These are phyloP conservation scores for Gossypium turneri DNA, from an alignment of 345 rosid genomes.

Conservation along the genomic window DNA sequence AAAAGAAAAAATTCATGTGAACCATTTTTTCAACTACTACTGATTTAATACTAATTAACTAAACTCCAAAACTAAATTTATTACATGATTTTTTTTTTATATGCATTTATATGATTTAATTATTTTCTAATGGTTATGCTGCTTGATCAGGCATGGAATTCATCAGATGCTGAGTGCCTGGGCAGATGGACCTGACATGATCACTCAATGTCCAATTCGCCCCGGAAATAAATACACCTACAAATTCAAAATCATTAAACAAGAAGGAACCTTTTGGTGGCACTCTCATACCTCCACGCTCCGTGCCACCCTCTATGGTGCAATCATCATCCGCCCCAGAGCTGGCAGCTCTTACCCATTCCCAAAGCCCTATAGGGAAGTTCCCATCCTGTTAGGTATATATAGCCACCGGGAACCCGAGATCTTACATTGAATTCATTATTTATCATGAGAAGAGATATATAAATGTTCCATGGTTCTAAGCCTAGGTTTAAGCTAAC, in stretches of 20 bases:
- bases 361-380: conserved; percentile 63
- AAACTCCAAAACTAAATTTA: too few species aligned
- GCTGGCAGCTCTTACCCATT: conserved; percentile 60
- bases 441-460: too few species aligned
- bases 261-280: conserved; percentile 46
- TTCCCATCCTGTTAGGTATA: conserved; percentile 72
- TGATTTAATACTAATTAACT: too few species aligned
- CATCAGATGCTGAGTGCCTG: conserved; percentile 58
- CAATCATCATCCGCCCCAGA: conserved; percentile 33
- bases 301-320: not conserved
- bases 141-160: conserved; percentile 62
- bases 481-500: not conserved
- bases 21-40: too few species aligned
- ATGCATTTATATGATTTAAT: not conserved
- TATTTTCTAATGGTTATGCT: not conserved
- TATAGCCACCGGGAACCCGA: not conserved
- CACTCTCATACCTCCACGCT: not conserved
- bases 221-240: conserved; percentile 63
- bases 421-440: not conserved
- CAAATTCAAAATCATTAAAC: conserved; percentile 52
- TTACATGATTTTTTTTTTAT: too few species aligned
- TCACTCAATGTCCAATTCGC: conserved; percentile 76
- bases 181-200: conserved; percentile 83
- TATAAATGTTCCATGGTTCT: too few species aligned
- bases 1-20: too few species aligned